Conservation (phyloP, 139 green algal genomes). For the Limnomonas spitsbergensis region DNA sequence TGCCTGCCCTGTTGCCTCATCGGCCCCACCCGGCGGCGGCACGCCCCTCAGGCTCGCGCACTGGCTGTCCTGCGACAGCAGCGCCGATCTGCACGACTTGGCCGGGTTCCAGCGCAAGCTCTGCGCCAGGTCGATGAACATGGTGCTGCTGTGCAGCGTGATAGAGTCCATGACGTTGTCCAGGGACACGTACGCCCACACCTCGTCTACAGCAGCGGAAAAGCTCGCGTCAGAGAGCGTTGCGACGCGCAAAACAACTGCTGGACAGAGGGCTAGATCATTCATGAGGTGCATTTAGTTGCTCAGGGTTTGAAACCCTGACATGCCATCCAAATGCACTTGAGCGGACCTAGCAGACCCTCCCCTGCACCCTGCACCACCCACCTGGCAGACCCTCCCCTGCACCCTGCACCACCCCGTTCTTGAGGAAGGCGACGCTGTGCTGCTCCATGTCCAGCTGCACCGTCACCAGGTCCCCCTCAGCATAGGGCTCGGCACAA, state of each 20-base stretch:
- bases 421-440: constrained; percentile 59
- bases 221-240: neutral
- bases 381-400: constrained; percentile 55
- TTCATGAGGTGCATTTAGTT: neutral
- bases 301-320: too few relatives aligned
- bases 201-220: constrained; percentile 55
- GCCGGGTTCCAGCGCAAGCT: constrained; percentile 52
- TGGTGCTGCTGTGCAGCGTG: constrained; percentile 57
- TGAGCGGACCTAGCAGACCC: constrained; percentile 54
- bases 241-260: neutral
- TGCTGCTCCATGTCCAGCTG: constrained; percentile 63
- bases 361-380: constrained; percentile 51
- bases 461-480: constrained; percentile 58
- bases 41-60: neutral
- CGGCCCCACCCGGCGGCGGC: neutral
- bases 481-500: constrained; percentile 61
- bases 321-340: too few relatives aligned
- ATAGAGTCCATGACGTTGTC: constrained; percentile 73
- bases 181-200: constrained; percentile 63
- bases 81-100: neutral
- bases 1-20: constrained; percentile 43
- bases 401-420: constrained; percentile 51
- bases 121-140: constrained; percentile 60
- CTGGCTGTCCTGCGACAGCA: constrained; percentile 4
- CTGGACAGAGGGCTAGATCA: neutral